Conservation (phyloP, 345 rosid genomes). For the Eucalyptus dawsonii region DNA sequence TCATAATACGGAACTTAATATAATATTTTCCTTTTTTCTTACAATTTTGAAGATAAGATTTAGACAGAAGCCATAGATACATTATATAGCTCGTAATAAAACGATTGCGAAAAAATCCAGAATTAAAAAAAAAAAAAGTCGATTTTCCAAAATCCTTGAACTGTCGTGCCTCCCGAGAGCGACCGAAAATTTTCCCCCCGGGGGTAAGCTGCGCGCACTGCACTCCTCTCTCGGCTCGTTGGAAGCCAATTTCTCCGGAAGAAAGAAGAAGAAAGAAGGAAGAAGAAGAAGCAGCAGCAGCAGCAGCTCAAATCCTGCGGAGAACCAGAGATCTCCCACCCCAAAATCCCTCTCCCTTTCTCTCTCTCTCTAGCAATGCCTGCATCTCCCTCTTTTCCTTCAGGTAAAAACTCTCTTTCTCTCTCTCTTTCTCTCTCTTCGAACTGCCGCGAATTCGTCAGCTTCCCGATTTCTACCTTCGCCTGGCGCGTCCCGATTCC, state of each 20-base stretch:
- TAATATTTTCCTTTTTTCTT: too few species aligned
- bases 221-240: background rate
- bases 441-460: background rate
- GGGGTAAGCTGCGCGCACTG: background rate
- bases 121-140: background rate
- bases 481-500: background rate
- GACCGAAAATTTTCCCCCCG: background rate
- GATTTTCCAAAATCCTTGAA: background rate
- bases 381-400: constrained; percentile 54
- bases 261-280: background rate
- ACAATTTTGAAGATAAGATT: background rate
- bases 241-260: background rate
- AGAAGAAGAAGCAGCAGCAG: background rate
- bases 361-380: constrained; percentile 38
- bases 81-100: background rate
- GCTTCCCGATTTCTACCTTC: background rate
- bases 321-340: background rate
- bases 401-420: constrained; percentile 25
- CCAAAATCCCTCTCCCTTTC: background rate
- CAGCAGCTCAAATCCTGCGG: background rate
- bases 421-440: background rate
- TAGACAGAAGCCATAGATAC: background rate
- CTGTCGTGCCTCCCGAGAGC: background rate
- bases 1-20: too few species aligned
- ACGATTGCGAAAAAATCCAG: background rate